A percentile compares a stretch with the other conserved stretches of the same genome.
Evolutionary conservation across 805 yeast genomes (phyloP).

Genomic region (Saccharomycopsis fodiens): DNA sequence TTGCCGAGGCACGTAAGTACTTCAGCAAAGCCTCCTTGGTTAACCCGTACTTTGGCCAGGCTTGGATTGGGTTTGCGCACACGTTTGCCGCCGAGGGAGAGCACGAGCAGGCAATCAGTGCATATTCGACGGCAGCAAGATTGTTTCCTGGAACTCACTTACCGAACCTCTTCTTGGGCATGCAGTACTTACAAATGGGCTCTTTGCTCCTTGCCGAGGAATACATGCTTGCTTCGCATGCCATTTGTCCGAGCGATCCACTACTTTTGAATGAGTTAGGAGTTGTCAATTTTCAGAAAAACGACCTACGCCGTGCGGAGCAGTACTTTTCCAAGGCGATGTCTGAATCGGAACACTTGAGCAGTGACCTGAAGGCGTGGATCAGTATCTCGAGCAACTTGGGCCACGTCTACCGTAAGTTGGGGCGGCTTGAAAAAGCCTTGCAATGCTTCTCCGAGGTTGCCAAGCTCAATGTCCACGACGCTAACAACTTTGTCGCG

Average conservation of each 20-base stretch:
- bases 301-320: constrained; percentile 63
- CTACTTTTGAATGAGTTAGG: constrained; percentile 86
- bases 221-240: constrained; percentile 66
- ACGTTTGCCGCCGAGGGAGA: constrained; percentile 98
- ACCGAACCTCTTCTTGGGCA: constrained; percentile 85
- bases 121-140: constrained; percentile 91
- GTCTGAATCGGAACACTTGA: constrained; percentile 55
- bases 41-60: constrained; percentile 85
- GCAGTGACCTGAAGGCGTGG: constrained; percentile 79
- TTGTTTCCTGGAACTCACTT: constrained; percentile 86
- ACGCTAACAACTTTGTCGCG: constrained; percentile 72
- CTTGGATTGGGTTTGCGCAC: constrained; percentile 98
- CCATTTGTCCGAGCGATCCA: constrained; percentile 81
- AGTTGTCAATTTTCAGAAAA: constrained; percentile 76
- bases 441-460: constrained; percentile 72
- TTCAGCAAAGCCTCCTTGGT: constrained; percentile 84
- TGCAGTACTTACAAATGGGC: constrained; percentile 90
- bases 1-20: constrained; percentile 76
- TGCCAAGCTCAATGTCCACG: constrained; percentile 56
- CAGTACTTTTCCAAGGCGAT: constrained; percentile 62
- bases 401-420: constrained; percentile 79
- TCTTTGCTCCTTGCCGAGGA: constrained; percentile 80
- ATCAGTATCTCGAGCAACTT: constrained; percentile 76
- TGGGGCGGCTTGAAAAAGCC: constrained; percentile 56
- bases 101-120: constrained; percentile 96